Base-by-base conservation (phyloP, 306 rosid species). In the Herpetospermum pedunculosum region DNA sequence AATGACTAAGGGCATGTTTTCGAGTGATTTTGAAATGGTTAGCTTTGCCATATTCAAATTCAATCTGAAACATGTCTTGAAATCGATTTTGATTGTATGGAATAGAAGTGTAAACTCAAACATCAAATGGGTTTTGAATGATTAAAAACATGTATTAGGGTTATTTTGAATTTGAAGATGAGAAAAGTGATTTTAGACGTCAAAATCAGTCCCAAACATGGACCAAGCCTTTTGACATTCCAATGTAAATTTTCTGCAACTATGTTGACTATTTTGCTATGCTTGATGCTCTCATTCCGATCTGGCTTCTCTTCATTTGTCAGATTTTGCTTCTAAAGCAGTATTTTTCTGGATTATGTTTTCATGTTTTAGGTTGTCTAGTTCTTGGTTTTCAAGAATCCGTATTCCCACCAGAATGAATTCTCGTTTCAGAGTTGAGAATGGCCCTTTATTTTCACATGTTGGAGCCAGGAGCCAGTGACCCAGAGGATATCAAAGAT, bases 381-480 rank as follows among this genome's bases (percentile, higher is more conserved):
- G 50, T 43, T 65, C 9, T 40, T 67, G 35, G 37, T 43, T 43
- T 7, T 43, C 54, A 41, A 23, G 73, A 25, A 13, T 14, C 19
- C 19, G 12, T 12, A 65, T 19, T 26, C 54, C 54, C 21, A 11
- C 23, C 13, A 3, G 44, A 63, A 34, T 1, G 29, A 63, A 35
- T 35, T 18, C 70, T n/a, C 47, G 8, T 63, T 43, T 68, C 53
- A 68, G 38, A 43, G 73, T 10, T 26, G 38, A 43, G 14, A 65
- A 68, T 43, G 73, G 21, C 54, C 53, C 25, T 68, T 41, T 14
- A 26, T 7, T 46, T 43, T 43, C 21, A 14, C 23, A 0, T 68
- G 38, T 67, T 21, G 72, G 35, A 67, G 52, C 52, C 72, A 41
- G 32, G 35, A 63, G 44, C 70, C 70, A 63, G 41, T 59, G 67